Conservation (phyloP, 2,329 filamentous ascomycete species). For the Microascus cirrosus region DNA sequence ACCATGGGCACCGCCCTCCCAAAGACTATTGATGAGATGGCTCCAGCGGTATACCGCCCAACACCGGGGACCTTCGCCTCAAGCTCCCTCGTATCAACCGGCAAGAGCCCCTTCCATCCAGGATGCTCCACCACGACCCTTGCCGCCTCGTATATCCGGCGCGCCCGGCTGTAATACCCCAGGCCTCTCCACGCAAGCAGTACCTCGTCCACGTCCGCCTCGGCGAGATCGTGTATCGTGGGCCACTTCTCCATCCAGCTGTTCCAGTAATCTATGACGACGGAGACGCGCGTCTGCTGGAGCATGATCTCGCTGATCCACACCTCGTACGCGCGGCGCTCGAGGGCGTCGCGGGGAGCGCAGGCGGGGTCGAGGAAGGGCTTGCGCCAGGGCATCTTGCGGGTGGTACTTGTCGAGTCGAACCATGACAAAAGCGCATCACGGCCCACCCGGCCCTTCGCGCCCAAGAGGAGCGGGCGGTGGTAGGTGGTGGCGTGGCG, state of each 20-base stretch:
- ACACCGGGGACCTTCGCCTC: conserved; percentile 45
- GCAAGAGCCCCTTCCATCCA: conserved; percentile 34
- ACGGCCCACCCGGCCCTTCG: conserved; percentile 19
- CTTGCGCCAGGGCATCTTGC: conserved; percentile 50
- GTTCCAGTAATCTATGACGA: conserved; percentile 53
- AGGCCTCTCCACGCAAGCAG: conserved; percentile 48
- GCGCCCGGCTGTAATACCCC: conserved; percentile 55
- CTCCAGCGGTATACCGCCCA: conserved; percentile 51
- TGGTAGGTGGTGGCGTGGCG: conserved; percentile 34
- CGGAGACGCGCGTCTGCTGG: conserved; percentile 52
- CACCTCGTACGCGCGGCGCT: conserved; percentile 50
- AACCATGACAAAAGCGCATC: conserved; percentile 38
- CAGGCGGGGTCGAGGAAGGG: conserved; percentile 36
- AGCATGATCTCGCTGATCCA: conserved; percentile 60
- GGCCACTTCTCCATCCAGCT: conserved; percentile 52
- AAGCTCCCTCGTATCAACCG: conserved; percentile 30
- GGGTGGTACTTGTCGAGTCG: conserved; percentile 29
- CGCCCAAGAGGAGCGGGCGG: conserved; percentile 31
- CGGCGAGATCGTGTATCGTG: conserved; percentile 42
- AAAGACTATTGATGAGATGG: conserved; percentile 52
- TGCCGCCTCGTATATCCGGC: conserved; percentile 46
- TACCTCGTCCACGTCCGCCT: conserved; percentile 42
- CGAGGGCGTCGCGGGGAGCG: conserved; percentile 21
- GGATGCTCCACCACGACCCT: conserved; percentile 33
- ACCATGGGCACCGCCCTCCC: conserved; percentile 48